Conservation (phyloP, 2,329 filamentous ascomycete genomes). For the Cytospora paraplurivora region DNA sequence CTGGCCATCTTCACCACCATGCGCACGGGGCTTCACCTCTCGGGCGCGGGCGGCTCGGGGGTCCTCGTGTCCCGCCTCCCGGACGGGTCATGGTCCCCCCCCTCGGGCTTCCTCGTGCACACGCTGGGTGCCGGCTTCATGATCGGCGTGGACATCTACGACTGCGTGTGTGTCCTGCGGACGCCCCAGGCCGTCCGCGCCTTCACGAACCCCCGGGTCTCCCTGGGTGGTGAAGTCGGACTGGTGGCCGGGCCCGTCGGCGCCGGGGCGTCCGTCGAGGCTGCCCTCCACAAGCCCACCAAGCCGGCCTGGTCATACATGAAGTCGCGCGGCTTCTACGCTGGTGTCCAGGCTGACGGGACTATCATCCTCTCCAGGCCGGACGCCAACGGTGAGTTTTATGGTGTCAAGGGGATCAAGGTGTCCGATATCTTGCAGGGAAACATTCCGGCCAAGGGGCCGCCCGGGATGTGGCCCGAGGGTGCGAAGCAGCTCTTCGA, state of each 20-base stretch:
- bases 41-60: constrained; percentile 58
- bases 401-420: constrained; percentile 46
- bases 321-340: constrained; percentile 72
- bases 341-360: constrained; percentile 71
- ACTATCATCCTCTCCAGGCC: constrained; percentile 72
- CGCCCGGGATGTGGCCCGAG: constrained; percentile 25
- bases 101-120: constrained; percentile 71
- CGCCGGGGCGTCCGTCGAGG: constrained; percentile 63
- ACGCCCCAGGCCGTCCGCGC: constrained; percentile 66
- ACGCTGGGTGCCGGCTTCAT: constrained; percentile 70
- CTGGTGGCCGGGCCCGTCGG: constrained; percentile 61
- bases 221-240: constrained; percentile 68
- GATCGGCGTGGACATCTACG: constrained; percentile 73
- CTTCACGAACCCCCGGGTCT: constrained; percentile 66
- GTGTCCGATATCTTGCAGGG: constrained; percentile 30
- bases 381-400: constrained; percentile 74
- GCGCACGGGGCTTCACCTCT: constrained; percentile 59
- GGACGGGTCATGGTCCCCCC: constrained; percentile 66
- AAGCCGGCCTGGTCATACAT: constrained; percentile 71
- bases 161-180: constrained; percentile 75
- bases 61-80: constrained; percentile 53
- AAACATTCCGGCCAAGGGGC: constrained; percentile 26
- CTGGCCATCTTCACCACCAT: constrained; percentile 63
- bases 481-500: constrained; percentile 30
- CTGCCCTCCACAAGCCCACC: constrained; percentile 48